Conservation (phyloP, 1,284 basidiomycete species). For the Puccinia coronata region DNA sequence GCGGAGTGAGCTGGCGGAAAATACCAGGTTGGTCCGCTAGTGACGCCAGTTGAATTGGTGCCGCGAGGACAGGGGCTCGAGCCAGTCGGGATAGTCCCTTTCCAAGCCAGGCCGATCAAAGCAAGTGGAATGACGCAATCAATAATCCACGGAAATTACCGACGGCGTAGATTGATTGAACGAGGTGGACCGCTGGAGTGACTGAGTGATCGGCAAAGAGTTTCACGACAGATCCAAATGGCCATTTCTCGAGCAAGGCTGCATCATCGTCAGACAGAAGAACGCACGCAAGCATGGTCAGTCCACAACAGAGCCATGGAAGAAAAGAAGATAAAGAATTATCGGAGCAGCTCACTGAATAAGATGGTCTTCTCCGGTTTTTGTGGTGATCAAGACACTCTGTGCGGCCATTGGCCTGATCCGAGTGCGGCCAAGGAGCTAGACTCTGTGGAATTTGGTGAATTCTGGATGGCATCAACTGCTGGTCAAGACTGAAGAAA, state of each 20-base stretch:
- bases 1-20: constrained; percentile 4
- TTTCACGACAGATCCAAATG: constrained; percentile 65
- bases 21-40: constrained; percentile 29
- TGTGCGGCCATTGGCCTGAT: constrained; percentile 90
- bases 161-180: constrained; percentile 12
- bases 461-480: no score
- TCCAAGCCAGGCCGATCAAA: constrained; percentile 90
- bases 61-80: constrained; percentile 65
- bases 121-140: constrained; percentile 83
- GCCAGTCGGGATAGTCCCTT: constrained; percentile 82
- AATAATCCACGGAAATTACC: constrained; percentile 79
- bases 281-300: constrained; percentile 87
- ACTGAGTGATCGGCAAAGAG: constrained; percentile 63
- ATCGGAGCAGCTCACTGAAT: constrained; percentile 62
- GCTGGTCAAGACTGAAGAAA: no score
- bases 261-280: constrained; percentile 70
- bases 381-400: constrained; percentile 92
- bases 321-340: no score
- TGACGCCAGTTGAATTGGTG: constrained; percentile 29
- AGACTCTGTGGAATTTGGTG: no score
- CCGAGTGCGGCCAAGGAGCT: constrained; percentile 74
- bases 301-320: constrained; percentile 50
- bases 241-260: constrained; percentile 90
- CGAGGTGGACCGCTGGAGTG: neutral
- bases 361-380: constrained; percentile 93